phyloP scores from a whole-genome alignment of 2,329 filamentous ascomycete species.

The Zymoseptoria crescenta region DNA sequence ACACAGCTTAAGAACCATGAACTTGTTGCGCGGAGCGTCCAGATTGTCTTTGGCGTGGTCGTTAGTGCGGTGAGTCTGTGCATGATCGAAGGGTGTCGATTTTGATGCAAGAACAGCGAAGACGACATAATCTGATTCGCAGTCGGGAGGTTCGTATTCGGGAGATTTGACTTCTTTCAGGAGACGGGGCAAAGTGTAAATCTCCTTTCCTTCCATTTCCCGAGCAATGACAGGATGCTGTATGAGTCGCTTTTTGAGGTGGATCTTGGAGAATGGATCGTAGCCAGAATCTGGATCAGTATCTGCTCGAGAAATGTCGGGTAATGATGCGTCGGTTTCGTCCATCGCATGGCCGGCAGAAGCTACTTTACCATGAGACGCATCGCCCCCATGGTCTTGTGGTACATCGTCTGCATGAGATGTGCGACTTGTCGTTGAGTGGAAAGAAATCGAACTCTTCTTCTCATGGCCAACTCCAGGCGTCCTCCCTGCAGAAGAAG shows the following conservation, averaged over 20 bases:
- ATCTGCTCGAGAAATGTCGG: slow-evolving; percentile 5
- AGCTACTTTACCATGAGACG: slow-evolving; percentile 5
- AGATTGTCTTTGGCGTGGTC: slow-evolving; percentile 42
- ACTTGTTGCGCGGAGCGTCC: slow-evolving; percentile 59
- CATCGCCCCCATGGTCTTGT: slow-evolving; percentile 3
- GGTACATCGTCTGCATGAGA: slow-evolving; percentile 7
- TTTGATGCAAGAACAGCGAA: slow-evolving; percentile 84
- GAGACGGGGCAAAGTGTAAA: slow-evolving; percentile 71
- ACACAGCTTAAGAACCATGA: slow-evolving; percentile 83
- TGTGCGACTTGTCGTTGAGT: slow-evolving; percentile 8
- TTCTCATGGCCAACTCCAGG: slow-evolving; percentile 1
- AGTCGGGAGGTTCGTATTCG: slow-evolving; percentile 68
- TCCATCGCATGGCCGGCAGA: slow-evolving; percentile 13
- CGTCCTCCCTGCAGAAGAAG: slow-evolving; percentile 11
- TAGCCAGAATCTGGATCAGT: slow-evolving; percentile 47
- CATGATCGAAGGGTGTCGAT: slow-evolving; percentile 64
- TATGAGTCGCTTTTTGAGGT: slow-evolving; percentile 74
- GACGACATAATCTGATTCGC: slow-evolving; percentile 83
- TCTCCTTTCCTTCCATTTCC: slow-evolving; percentile 68
- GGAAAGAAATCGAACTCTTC: neutral
- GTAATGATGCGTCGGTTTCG: slow-evolving; percentile 12
- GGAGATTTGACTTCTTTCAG: slow-evolving; percentile 75
- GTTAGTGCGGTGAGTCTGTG: slow-evolving; percentile 39
- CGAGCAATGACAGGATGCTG: slow-evolving; percentile 73
- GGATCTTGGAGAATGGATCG: slow-evolving; percentile 77